These are phyloP conservation scores for Lignosus rhinocerotis DNA, from an alignment of 1,284 basidiomycete genomes.

Conservation along the genomic window DNA sequence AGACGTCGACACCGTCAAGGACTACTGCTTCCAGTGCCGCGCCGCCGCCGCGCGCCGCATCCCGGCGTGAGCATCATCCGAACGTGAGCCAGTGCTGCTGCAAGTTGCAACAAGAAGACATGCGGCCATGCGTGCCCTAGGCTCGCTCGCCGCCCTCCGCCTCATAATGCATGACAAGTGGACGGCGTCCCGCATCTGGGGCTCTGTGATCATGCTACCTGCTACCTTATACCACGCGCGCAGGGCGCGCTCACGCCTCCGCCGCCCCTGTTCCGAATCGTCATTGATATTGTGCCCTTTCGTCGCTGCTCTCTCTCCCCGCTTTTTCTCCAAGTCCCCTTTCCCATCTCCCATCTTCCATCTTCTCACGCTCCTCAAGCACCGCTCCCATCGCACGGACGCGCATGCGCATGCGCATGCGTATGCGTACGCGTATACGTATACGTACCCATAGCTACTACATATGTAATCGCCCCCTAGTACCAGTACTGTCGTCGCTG, in stretches of 20 bases:
- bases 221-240: slow-evolving; percentile 6
- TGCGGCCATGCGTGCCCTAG: neutral
- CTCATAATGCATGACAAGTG: too few species aligned
- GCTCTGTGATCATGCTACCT: too few species aligned
- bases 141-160: too few species aligned
- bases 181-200: too few species aligned
- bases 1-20: slow-evolving; percentile 40
- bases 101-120: neutral
- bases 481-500: slow-evolving; percentile 10
- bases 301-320: neutral
- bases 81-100: too few species aligned
- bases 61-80: slow-evolving; percentile 29
- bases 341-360: neutral
- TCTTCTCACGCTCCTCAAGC: neutral
- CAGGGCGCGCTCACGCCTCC: slow-evolving; percentile 7
- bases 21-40: slow-evolving; percentile 42
- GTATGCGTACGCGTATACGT: too few species aligned
- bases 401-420: too few species aligned
- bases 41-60: slow-evolving; percentile 35
- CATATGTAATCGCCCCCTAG: slow-evolving; percentile 8
- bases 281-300: neutral
- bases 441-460: slow-evolving; percentile 12
- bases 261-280: neutral
- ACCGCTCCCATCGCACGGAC: slow-evolving; percentile 10
- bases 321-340: neutral